Base-by-base conservation (phyloP, 2,329 filamentous ascomycete species). In the Alternaria brassicicola region DNA sequence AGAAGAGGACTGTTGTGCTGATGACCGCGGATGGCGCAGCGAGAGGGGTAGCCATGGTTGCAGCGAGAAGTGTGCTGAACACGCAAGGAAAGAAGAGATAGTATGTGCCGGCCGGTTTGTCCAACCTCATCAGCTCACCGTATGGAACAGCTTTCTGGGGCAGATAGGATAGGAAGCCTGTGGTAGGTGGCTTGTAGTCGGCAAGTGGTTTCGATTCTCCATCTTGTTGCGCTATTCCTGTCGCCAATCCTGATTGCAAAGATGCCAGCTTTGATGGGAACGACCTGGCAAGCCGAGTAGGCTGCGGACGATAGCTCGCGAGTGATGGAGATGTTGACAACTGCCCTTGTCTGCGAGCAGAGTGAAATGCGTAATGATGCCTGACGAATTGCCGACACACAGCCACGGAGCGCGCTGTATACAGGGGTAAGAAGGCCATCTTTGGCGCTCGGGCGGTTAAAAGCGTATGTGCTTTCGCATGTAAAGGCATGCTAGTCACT, bases 21-120 rank as follows among this genome's bases (percentile, higher is more conserved):
- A 89, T 65, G 17, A 92, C 86, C 12, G 88, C 81, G 5, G 81
- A 73, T 0, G 89, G 86, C 1, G 86, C 73, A 2, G 87, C 79
- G 67, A 88, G 83, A 0, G 90, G 89, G 2, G 77, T 74, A 2
- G 85, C 81, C 69, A 93, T 83, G 0, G 90, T 88, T 2, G 91
- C 91, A 1, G 92, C 92, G 71, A 95, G 83, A 3, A 95, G 83
- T 0, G 92, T 93, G 55, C 91, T 93, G 80, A 93, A 96, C 12
- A 95, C 81, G 70, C 92, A 94, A 26, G 92, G 92, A 68, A 93
- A 90, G 81, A 89, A 94, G 60, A 96, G 87, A 73, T 95, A 95
- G 79, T 92, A 91, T 2, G 90, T 91, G 43, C 92, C 92, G 0
- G 88, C 84, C 1, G 91, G 92, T 70, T 92, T 95, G 77, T 95